Conservation (phyloP, 192 early-diverging fungal genomes). For the Spizellomyces sp. region DNA sequence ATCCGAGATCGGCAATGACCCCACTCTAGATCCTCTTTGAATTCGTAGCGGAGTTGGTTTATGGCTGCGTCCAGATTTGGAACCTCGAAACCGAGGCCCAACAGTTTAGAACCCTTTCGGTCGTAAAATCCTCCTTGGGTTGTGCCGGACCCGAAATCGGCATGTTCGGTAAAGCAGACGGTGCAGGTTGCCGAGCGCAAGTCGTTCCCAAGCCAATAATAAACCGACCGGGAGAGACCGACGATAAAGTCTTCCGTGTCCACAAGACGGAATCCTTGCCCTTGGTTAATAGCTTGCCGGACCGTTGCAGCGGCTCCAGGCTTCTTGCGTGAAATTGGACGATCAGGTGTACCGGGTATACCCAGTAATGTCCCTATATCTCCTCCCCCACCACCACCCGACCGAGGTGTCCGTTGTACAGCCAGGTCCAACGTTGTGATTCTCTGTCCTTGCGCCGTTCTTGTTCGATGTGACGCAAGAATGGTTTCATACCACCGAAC, state of each 20-base stretch:
- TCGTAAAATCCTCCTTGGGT: neutral
- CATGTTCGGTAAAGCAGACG: conserved; percentile 52
- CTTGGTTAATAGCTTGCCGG: conserved; percentile 33
- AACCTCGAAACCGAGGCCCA: conserved; percentile 49
- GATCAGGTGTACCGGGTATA: neutral
- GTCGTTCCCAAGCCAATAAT: conserved; percentile 58
- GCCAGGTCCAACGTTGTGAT: conserved; percentile 33
- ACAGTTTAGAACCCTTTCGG: conserved; percentile 4
- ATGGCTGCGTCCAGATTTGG: conserved; percentile 46
- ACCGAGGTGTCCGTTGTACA: neutral
- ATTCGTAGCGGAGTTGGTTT: conserved; percentile 47
- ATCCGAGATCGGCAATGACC: conserved; percentile 30
- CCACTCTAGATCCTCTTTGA: conserved; percentile 42
- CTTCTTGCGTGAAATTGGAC: conserved; percentile 23
- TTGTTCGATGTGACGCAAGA: conserved; percentile 27
- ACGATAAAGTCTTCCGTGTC: conserved; percentile 55
- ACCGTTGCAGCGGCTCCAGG: conserved; percentile 33
- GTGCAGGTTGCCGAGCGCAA: conserved; percentile 34
- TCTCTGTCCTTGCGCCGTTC: conserved; percentile 18
- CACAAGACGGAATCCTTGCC: conserved; percentile 49
- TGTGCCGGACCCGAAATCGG: conserved; percentile 30
- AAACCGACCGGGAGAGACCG: conserved; percentile 45
- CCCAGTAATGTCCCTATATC: conserved; percentile 6
- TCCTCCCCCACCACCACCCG: neutral
- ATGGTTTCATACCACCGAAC: conserved; percentile 43